Percentiles rank a stretch among this genome's conserved stretches.
Conservation (phyloP, 2,329 filamentous ascomycete species). For the Talaromyces sp. region DNA sequence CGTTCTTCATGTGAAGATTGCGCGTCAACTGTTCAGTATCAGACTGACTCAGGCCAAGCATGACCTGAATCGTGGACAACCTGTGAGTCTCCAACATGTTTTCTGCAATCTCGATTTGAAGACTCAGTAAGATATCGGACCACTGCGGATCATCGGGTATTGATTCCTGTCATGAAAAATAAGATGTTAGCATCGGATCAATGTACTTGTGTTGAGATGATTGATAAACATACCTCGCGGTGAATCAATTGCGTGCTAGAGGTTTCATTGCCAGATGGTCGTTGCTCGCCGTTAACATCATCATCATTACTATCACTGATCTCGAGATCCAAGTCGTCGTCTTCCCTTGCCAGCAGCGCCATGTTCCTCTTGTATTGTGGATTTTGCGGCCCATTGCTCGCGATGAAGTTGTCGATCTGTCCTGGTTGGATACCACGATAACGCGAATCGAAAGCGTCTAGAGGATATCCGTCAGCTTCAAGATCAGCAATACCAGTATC, state of each 20-base stretch:
- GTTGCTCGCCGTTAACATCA: not conserved
- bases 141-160: constrained; percentile 27
- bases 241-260: not conserved
- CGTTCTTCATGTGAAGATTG: constrained; percentile 22
- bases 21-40: constrained; percentile 24
- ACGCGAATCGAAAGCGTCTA: not conserved
- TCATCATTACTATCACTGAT: too few relatives aligned
- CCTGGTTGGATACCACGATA: constrained; percentile 19
- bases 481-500: not conserved
- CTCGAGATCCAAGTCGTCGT: not conserved
- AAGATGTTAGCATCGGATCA: not conserved
- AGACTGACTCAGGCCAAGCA: constrained; percentile 26
- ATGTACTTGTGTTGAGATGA: not conserved
- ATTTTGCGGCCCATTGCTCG: constrained; percentile 31
- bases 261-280: not conserved
- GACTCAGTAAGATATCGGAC: constrained; percentile 30
- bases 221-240: constrained; percentile 3
- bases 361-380: constrained; percentile 30
- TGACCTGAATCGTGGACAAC: constrained; percentile 23
- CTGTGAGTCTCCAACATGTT: constrained; percentile 28
- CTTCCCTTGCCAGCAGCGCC: constrained; percentile 20
- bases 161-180: not conserved
- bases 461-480: constrained; percentile 1
- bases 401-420: constrained; percentile 24
- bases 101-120: constrained; percentile 36